These are phyloP conservation scores for Cyclotella atomus DNA, from an alignment of 108 stramenopile genomes.

Conservation along the genomic window DNA sequence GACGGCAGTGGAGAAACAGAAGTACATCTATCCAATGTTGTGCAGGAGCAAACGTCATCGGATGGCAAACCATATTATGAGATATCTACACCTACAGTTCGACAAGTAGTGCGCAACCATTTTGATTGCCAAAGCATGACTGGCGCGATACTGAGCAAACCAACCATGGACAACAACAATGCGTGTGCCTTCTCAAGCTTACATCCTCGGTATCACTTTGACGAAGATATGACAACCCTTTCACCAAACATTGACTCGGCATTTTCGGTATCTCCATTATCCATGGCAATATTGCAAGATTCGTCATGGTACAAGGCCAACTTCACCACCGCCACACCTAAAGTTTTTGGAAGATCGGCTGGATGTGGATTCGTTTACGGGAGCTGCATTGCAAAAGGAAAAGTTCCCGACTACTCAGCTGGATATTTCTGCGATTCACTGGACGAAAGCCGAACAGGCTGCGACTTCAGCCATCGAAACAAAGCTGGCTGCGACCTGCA, in stretches of 20 bases:
- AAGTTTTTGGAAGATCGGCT: conserved; percentile 73
- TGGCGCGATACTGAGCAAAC: conserved; percentile 69
- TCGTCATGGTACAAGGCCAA: conserved; percentile 87
- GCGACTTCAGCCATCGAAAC: conserved; percentile 31
- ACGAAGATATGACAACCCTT: conserved; percentile 60
- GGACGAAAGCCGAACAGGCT: conserved; percentile 27
- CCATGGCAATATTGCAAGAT: conserved; percentile 77
- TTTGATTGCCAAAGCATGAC: conserved; percentile 76
- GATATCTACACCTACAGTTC: conserved; percentile 73
- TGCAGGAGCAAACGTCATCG: conserved; percentile 19
- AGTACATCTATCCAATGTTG: conserved; percentile 31
- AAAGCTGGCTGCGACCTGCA: conserved; percentile 40
- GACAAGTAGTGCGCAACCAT: conserved; percentile 75
- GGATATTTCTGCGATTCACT: conserved; percentile 31
- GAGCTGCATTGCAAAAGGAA: conserved; percentile 59
- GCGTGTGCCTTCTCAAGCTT: conserved; percentile 63
- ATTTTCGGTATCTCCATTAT: conserved; percentile 60
- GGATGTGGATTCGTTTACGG: conserved; percentile 77
- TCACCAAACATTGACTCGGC: conserved; percentile 35
- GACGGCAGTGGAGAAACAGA: conserved; percentile 13
- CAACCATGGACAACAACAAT: conserved; percentile 7
- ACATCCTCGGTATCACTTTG: conserved; percentile 78
- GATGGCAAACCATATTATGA: conserved; percentile 43
- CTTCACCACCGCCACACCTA: conserved; percentile 54
- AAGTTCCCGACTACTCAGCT: conserved; percentile 49